Evolutionary conservation across 768 basidiomycete genomes (phyloP).

Genomic region (Naganishia kalamii): DNA sequence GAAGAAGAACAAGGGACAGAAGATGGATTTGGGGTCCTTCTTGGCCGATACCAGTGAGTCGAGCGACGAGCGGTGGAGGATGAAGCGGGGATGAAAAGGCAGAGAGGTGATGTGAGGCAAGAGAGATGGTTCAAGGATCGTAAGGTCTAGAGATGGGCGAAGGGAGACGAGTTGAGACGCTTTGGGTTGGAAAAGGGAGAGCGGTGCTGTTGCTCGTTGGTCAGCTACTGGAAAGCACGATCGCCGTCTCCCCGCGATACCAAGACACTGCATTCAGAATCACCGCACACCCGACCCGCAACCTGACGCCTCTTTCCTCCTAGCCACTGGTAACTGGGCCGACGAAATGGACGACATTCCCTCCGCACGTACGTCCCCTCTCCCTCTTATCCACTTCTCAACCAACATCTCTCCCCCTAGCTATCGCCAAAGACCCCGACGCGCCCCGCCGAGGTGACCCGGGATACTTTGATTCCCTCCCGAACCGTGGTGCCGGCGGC

Average conservation of each 20-base stretch:
- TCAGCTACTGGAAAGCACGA: too few relatives aligned
- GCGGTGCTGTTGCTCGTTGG: too few relatives aligned
- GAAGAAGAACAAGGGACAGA: conserved; percentile 75
- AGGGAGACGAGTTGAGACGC: too few relatives aligned
- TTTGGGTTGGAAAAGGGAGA: too few relatives aligned
- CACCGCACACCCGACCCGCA: neutral
- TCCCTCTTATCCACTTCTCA: neutral
- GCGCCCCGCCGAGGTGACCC: conserved; percentile 41
- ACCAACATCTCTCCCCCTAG: conserved; percentile 23
- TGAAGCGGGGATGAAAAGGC: too few relatives aligned
- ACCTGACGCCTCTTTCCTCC: neutral
- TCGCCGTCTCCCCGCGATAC: too few relatives aligned
- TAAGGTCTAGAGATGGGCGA: neutral
- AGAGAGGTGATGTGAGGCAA: neutral
- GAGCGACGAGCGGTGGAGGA: neutral
- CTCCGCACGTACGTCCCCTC: neutral
- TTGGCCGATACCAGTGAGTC: conserved; percentile 74
- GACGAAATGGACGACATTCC: conserved; percentile 77
- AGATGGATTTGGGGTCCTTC: conserved; percentile 88
- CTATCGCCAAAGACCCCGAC: conserved; percentile 37
- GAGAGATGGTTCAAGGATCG: neutral
- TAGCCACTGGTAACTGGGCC: conserved; percentile 91
- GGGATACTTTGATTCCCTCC: conserved; percentile 46
- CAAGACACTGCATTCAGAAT: neutral
- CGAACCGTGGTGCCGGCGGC: conserved; percentile 32